Evolutionary conservation across 2,329 filamentous ascomycete genomes (phyloP), one percentile per base, ranked within the genome.

Genomic region (Cladophialophora chaetospira): DNA sequence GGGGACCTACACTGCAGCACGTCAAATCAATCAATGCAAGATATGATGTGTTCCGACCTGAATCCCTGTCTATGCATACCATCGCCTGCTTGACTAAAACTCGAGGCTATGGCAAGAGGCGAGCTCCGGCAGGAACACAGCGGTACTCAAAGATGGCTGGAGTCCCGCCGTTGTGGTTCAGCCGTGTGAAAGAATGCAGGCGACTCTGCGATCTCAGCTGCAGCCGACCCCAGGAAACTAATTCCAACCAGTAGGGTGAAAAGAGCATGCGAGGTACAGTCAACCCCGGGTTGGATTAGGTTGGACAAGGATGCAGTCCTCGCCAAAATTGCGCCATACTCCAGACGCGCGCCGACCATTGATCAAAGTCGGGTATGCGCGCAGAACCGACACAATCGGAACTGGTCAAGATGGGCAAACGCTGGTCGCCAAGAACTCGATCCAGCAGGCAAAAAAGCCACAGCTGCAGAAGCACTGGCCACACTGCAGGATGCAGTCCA

Each of bases 41-140:
- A 19, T 26, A 26, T 33, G 31, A 13, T 13, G 33, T 19, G 6
- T 21, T 4, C 10, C 36, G 17, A 10, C 26, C 9, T n/a, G 6
- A 31, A 57, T 47, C 57, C 53, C n/a, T 52, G 57, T 53, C 13
- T 36, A 23, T 58, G 44, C 55, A 54, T 38, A 53, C 43, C 49
- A 49, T 3, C 15, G 44, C 15, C 19, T 43, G 15, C 31, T 33
- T n/a, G 35, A 2, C 13, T 23, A n/a, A n/a, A 29, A 35, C 47
- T 21, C 5, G 15, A 2, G 17, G 36, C 15, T 40, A 21, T 21
- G 4, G 23, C 13, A n/a, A 28, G 13, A 26, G 42, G 42, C 48
- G 36, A 43, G 33, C n/a, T 13, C 17, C 23, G 25, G 44, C 17
- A 29, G 17, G n/a, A 47, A 23, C 6, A 35, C 26, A n/a, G 33